A percentile compares a stretch with the other conserved stretches of the same genome.
Conservation (phyloP, 768 basidiomycete genomes). For the Serendipita sp. region DNA sequence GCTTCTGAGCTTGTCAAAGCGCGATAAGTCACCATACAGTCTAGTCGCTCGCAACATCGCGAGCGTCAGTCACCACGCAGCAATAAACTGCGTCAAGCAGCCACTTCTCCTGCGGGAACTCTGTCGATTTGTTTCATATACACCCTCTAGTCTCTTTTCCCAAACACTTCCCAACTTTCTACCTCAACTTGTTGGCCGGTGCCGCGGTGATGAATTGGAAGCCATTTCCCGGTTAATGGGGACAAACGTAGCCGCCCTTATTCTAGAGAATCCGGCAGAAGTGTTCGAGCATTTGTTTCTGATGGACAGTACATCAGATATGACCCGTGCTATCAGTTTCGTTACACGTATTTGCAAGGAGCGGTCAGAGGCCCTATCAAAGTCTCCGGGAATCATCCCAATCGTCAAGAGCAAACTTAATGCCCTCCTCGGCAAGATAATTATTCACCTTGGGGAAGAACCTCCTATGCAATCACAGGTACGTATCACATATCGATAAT, state of each 20-base stretch:
- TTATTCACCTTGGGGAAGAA: conserved; percentile 64
- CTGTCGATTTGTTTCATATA: conserved; percentile 50
- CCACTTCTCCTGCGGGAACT: conserved; percentile 45
- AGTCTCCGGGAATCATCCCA: conserved; percentile 28
- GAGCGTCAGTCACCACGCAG: conserved; percentile 48
- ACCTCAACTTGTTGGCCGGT: conserved; percentile 50
- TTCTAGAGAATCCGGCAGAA: conserved; percentile 39
- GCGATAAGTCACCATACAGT: conserved; percentile 42
- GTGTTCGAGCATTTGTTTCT: conserved; percentile 58
- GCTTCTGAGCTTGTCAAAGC: conserved; percentile 43
- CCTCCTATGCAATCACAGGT: conserved; percentile 20
- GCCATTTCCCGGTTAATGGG: conserved; percentile 41
- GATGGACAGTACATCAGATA: conserved; percentile 36
- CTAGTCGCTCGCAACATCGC: conserved; percentile 57
- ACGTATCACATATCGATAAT: conserved; percentile 7
- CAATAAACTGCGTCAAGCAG: conserved; percentile 40
- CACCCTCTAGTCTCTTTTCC: conserved; percentile 43
- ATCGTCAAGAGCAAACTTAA: conserved; percentile 53
- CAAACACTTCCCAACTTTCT: conserved; percentile 49
- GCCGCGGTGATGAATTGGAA: conserved; percentile 43
- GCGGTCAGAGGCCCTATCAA: conserved; percentile 23
- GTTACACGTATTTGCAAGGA: conserved; percentile 42
- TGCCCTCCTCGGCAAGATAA: conserved; percentile 56
- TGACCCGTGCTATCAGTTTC: conserved; percentile 45
- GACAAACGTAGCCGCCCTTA: conserved; percentile 30